Evolutionary conservation across 2,329 filamentous ascomycete genomes (phyloP), one percentile per base, ranked within the genome.

Genomic region (Fusarium illudens): DNA sequence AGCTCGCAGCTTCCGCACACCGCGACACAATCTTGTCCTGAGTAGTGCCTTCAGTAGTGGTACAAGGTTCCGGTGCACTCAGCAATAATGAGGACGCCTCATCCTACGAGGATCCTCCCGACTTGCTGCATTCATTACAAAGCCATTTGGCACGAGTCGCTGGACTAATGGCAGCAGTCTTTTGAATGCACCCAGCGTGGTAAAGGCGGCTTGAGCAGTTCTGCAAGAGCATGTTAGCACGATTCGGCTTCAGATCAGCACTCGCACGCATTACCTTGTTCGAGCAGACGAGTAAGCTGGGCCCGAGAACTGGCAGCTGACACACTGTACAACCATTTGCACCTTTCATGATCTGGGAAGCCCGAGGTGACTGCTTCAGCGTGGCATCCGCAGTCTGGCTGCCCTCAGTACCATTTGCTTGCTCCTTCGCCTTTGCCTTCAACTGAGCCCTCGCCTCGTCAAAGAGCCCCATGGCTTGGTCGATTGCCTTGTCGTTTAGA

Each of bases 291-390:
- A 87, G 74, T 67, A 84, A 76, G 11, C 77, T 79, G 4, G 84
- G 81, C 2, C 84, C 83, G 20, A 82, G 76, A 20, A 86, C 84
- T 6, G 81, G 80, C 44, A 83, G 78, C 11, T 81, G 81, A 64
- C 86, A 88, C 13, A 83, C 70, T 2, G 75, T 76, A 65, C 84
- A 86, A 44, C 84, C 84, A 32, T 79, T 82, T 19, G 78, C 73
- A 19, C 80, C 81, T 68, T 79, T 83, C 60, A 79, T 78, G 37
- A 80, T 78, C 58, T 80, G 79, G 3, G 77, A 72, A 19, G 75
- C 74, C 25, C 74, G 74, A 15, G 76, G 73, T 15, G 77, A 76
- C 51, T 75, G 71, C 54, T 73, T 77, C 17, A 67, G 49, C 29
- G 65, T 51, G 27, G 33, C 53, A 27, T 73, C 71, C 19, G 50